A percentile compares a stretch with the other conserved stretches of the same genome.
Conservation (phyloP, 108 stramenopile species). For the Mediolabrus comicus region DNA sequence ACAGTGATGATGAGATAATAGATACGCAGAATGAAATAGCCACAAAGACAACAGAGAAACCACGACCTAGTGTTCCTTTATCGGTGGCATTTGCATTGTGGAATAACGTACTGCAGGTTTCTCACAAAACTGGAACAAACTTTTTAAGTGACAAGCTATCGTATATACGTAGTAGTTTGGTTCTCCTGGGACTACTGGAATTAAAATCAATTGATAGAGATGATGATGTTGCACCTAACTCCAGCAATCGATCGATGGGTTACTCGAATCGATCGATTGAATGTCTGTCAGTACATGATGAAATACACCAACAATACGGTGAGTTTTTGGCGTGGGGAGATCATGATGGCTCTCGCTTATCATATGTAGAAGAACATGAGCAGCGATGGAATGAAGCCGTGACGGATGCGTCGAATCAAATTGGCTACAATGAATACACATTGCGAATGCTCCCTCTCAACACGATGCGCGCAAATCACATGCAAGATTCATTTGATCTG, state of each 20-base stretch:
- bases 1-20: neutral
- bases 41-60: neutral
- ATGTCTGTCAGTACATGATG: conserved; percentile 39
- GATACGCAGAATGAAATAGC: neutral
- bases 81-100: conserved; percentile 44
- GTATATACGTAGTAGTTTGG: conserved; percentile 45
- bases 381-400: conserved; percentile 44
- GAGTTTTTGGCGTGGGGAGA: conserved; percentile 38
- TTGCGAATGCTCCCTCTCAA: conserved; percentile 45
- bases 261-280: conserved; percentile 30
- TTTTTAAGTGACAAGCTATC: conserved; percentile 18
- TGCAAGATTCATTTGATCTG: conserved; percentile 43
- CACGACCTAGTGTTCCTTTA: conserved; percentile 33
- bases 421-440: conserved; percentile 33
- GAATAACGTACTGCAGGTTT: conserved; percentile 30
- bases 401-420: conserved; percentile 8
- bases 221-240: conserved; percentile 12
- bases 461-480: conserved; percentile 33
- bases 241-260: neutral
- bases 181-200: conserved; percentile 47
- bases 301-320: conserved; percentile 55
- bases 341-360: conserved; percentile 10
- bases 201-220: conserved; percentile 31
- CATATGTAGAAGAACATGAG: conserved; percentile 15
- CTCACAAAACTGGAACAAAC: neutral